Evolutionary conservation across 345 rosid genomes (phyloP).

Genomic region (Moricandia arvensis): DNA sequence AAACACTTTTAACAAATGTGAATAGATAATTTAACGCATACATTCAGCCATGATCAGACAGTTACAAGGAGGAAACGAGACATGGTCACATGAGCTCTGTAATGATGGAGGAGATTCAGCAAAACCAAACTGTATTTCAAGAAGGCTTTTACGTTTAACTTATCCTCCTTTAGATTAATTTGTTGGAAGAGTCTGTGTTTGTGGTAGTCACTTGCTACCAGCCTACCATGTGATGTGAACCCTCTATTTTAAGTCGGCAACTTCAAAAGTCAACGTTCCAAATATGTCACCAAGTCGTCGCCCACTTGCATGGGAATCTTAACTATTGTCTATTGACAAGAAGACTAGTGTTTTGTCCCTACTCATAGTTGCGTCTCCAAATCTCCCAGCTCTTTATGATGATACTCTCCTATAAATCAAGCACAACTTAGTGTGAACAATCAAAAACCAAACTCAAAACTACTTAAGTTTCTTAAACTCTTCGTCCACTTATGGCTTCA

Average conservation of each 20-base stretch:
- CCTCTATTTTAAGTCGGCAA: conserved; percentile 3
- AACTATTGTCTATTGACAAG: not conserved
- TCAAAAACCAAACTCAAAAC: not conserved
- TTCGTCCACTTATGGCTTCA: conserved; percentile 22
- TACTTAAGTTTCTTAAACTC: not conserved
- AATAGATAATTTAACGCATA: not conserved
- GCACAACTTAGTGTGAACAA: conserved; percentile 1
- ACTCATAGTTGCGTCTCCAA: not conserved
- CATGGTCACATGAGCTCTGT: not conserved
- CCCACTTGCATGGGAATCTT: conserved; percentile 2
- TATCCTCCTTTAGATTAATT: conserved; percentile 45
- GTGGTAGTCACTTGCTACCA: not conserved
- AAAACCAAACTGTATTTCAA: not conserved
- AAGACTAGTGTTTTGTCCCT: conserved; percentile 4
- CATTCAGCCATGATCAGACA: conserved; percentile 5
- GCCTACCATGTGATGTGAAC: not conserved
- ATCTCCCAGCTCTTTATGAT: not conserved
- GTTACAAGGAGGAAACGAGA: not conserved
- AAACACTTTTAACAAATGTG: conserved; percentile 5
- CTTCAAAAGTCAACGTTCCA: conserved; percentile 9
- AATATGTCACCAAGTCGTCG: not conserved
- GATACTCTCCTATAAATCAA: not conserved
- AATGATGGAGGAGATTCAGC: conserved; percentile 3
- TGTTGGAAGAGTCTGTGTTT: not conserved
- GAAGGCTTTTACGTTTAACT: conserved; percentile 8